Evolutionary conservation across 331 rosid species (phyloP).

Genomic region (Rhamnella rubrinervis): DNA sequence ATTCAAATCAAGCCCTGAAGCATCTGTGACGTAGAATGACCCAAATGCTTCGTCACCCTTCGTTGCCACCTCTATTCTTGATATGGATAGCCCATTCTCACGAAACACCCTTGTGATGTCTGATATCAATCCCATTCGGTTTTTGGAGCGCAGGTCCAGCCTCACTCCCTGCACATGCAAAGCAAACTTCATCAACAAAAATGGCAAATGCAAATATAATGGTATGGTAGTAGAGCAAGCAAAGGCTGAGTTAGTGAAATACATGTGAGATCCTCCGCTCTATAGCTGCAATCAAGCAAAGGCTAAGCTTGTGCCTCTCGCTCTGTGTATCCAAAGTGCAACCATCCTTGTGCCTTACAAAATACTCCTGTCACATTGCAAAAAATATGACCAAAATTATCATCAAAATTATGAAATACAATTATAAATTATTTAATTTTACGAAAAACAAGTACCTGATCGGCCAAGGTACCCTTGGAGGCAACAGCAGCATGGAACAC

Average conservation of each 20-base stretch:
- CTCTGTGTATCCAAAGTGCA: slow-evolving; percentile 35
- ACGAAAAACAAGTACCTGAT: slow-evolving; percentile 46
- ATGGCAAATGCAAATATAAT: not conserved
- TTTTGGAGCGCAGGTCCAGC: slow-evolving; percentile 51
- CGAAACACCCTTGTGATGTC: slow-evolving; percentile 64
- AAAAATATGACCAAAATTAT: not conserved
- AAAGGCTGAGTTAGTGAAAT: slow-evolving; percentile 3
- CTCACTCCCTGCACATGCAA: slow-evolving; percentile 52
- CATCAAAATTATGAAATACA: not conserved
- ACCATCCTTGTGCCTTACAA: slow-evolving; percentile 43
- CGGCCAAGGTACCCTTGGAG: slow-evolving; percentile 58
- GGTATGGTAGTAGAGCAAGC: not conserved
- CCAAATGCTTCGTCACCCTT: slow-evolving; percentile 58
- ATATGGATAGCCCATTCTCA: slow-evolving; percentile 65
- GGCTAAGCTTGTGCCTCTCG: slow-evolving; percentile 53
- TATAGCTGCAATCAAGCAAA: slow-evolving; percentile 68
- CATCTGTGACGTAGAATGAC: slow-evolving; percentile 65
- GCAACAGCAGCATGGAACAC: slow-evolving; percentile 88
- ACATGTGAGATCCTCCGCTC: slow-evolving; percentile 83
- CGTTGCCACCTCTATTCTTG: slow-evolving; percentile 55
- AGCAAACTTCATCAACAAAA: not conserved
- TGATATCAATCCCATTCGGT: slow-evolving; percentile 63
- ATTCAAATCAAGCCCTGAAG: slow-evolving; percentile 50
- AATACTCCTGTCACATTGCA: slow-evolving; percentile 46
- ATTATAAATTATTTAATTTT: not conserved